phyloP scores from a whole-genome alignment of 495 filamentous ascomycete species.

The Tirmania nivea region DNA sequence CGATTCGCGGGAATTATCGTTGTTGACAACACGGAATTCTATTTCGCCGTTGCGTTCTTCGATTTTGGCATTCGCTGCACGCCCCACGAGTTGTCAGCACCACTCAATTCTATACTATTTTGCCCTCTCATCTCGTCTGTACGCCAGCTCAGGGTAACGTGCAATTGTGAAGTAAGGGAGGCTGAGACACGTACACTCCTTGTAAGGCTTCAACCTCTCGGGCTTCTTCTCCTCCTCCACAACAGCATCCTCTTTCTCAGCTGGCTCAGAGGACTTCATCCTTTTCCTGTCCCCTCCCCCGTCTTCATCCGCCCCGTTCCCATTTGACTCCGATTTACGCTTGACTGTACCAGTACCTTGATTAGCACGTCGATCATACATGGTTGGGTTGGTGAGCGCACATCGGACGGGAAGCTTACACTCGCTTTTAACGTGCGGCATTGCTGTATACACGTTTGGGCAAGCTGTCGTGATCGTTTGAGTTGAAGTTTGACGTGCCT shows the following conservation, averaged over 20 bases:
- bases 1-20: conserved; percentile 70
- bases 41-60: conserved; percentile 93
- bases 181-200: conserved; percentile 11
- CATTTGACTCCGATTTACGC: conserved; percentile 10
- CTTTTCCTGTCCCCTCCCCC: conserved; percentile 1
- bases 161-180: not conserved
- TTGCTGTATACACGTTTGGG: not conserved
- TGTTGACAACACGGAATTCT: conserved; percentile 94
- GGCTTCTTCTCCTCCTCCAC: conserved; percentile 12
- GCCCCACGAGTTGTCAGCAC: not conserved
- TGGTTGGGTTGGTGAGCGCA: not conserved
- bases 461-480: not conserved
- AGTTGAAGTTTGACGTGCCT: too few species aligned
- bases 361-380: not conserved
- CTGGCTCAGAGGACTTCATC: conserved; percentile 11
- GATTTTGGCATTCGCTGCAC: conserved; percentile 39
- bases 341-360: conserved; percentile 7
- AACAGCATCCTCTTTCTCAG: not conserved
- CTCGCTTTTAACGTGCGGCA: conserved; percentile 27
- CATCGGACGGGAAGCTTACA: conserved; percentile 19
- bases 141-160: not conserved
- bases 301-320: too few species aligned
- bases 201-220: not conserved
- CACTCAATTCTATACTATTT: not conserved
- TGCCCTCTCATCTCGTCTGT: not conserved